Evolutionary conservation across 257 asterid species (phyloP).

Genomic region (Haberlea rhodopensis): DNA sequence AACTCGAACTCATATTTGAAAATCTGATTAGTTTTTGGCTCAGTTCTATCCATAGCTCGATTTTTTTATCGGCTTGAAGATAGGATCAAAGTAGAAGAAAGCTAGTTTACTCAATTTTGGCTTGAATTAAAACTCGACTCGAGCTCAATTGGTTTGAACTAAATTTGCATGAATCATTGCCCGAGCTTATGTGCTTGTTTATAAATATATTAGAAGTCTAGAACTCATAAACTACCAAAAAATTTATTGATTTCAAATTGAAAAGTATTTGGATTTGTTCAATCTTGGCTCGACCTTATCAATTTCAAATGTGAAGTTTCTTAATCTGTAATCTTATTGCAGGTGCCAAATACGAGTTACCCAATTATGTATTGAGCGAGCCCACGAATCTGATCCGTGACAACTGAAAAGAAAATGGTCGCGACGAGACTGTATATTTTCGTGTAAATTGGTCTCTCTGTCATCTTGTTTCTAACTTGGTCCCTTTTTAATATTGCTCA

Average conservation of each 20-base stretch:
- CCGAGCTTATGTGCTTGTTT: background rate
- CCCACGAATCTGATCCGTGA: conserved; percentile 76
- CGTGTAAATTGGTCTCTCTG: conserved; percentile 40
- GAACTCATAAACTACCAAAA: background rate
- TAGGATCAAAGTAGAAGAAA: background rate
- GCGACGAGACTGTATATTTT: conserved; percentile 36
- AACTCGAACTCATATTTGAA: background rate
- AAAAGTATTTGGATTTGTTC: background rate
- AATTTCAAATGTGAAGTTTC: background rate
- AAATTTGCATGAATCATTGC: background rate
- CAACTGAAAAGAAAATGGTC: conserved; percentile 26
- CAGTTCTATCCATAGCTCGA: no score
- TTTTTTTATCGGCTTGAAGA: no score
- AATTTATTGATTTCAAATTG: background rate
- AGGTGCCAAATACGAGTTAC: conserved; percentile 92
- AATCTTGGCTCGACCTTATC: background rate
- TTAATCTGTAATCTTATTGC: conserved; percentile 29
- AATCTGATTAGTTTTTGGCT: background rate
- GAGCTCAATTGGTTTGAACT: background rate
- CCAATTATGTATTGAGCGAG: conserved; percentile 84
- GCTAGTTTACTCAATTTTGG: background rate
- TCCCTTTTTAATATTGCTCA: conserved; percentile 12
- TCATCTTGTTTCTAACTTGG: conserved; percentile 27
- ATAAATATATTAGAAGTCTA: no score
- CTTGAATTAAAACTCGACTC: background rate